These are phyloP conservation scores for Raphanus sativus DNA, from an alignment of 345 rosid genomes.

Conservation along the genomic window DNA sequence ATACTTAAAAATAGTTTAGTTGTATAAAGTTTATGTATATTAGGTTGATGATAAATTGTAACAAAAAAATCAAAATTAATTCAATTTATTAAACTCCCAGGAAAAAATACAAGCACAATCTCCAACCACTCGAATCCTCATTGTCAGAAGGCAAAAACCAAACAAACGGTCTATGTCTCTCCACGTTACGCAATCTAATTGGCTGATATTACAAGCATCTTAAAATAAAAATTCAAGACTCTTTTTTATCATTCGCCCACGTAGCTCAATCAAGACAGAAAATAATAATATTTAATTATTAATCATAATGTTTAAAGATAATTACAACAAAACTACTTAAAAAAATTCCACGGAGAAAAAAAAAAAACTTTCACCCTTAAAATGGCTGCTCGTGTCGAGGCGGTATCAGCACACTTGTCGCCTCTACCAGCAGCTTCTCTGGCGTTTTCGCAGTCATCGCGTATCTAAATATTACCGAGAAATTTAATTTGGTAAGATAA, in stretches of 20 bases:
- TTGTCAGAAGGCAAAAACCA: conserved; percentile 3
- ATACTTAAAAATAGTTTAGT: too few relatives aligned
- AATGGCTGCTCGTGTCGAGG: conserved; percentile 69
- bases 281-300: background rate
- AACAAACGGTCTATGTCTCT: conserved; percentile 15
- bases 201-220: conserved; percentile 9
- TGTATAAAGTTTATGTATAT: too few relatives aligned
- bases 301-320: background rate
- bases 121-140: conserved; percentile 30
- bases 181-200: conserved; percentile 21
- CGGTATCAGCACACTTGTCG: conserved; percentile 79
- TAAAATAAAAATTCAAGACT: background rate
- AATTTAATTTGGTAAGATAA: background rate
- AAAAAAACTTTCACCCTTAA: conserved; percentile 40
- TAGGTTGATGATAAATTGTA: too few relatives aligned
- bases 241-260: conserved; percentile 33
- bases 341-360: background rate
- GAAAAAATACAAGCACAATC: conserved; percentile 23
- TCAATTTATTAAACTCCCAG: background rate
- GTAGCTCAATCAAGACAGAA: background rate
- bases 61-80: too few relatives aligned
- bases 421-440: conserved; percentile 41
- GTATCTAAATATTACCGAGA: conserved; percentile 6
- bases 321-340: background rate
- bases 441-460: conserved; percentile 26